These are phyloP conservation scores for Caryopteris hybrid DNA, from an alignment of 305 asterid genomes.

Conservation along the genomic window DNA sequence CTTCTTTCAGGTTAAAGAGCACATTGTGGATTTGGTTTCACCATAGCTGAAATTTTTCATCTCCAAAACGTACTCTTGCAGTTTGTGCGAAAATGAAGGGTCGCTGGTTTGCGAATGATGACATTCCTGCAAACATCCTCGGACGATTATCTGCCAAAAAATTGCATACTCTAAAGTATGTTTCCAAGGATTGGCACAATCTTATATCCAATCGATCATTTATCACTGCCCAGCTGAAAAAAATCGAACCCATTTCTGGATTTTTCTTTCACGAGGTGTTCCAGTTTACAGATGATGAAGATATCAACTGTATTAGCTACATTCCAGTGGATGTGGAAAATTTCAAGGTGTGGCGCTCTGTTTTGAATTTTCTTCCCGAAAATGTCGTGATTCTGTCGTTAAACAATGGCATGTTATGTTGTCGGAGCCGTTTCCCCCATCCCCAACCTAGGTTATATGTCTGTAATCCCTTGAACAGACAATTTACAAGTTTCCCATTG, in stretches of 20 bases:
- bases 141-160: conserved; percentile 36
- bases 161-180: conserved; percentile 39
- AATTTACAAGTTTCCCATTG: conserved; percentile 45
- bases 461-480: conserved; percentile 53
- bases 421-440: conserved; percentile 39
- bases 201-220: conserved; percentile 51
- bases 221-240: conserved; percentile 30
- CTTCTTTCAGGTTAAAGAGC: too few species aligned
- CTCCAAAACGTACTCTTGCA: background rate
- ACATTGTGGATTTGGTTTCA: too few species aligned
- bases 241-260: conserved; percentile 41
- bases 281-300: conserved; percentile 30
- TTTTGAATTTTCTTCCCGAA: conserved; percentile 62
- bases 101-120: conserved; percentile 31
- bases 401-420: conserved; percentile 53
- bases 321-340: conserved; percentile 28
- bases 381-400: conserved; percentile 42
- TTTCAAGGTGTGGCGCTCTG: conserved; percentile 12
- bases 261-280: conserved; percentile 57
- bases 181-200: conserved; percentile 47
- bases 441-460: conserved; percentile 31
- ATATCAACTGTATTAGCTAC: conserved; percentile 36
- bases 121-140: conserved; percentile 33
- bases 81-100: conserved; percentile 27
- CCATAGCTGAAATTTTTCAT: too few species aligned